Base-by-base conservation (phyloP, 202 grass and related monocot species). In the Musa balbisiana region DNA sequence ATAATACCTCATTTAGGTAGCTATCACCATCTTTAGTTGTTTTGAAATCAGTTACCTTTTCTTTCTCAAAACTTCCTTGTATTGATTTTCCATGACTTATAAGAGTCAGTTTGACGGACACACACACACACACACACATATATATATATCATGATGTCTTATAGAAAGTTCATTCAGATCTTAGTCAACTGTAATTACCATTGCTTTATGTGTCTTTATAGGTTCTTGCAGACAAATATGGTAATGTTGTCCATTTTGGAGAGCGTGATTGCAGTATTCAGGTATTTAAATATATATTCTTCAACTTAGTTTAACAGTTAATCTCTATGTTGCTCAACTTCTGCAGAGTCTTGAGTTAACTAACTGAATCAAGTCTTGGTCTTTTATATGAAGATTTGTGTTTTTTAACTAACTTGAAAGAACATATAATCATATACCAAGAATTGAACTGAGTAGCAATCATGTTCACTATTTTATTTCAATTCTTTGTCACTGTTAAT, bases 211-310 rank as follows among this genome's bases (percentile, higher is more conserved):
- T 76, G 74, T 10, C 49, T 52, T 53, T 5, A 80, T 52, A 87
- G 85, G 77, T 87, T 65, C 85, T 87, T 62, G 81, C 85, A 67
- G 81, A 87, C 76, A 83, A 80, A 33, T 87, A 77, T 60, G 81
- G 85, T 6, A 87, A 83, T 83, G 85, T 87, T 73, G 81, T 87
- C 64, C 85, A 87, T 55, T 87, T 83, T 72, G 85, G 85, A 15
- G 81, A 87, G 77, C 85, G 85, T 83, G 85, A 87, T 83, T 87
- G 85, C 66, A 87, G 85, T 52, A 87, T 87, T 75, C 81, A 87
- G 85, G 85, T 87, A 80, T 2, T 20, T 25, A 2, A 23, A 24
- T 76, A 50, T 15, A 60, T 69, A 16, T 69, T 69, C 2, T n/a
- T 29, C 29, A 43, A 43, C 33, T 43, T 5, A 21, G 1, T 9